A percentile compares a stretch with the other conserved stretches of the same genome.
These are phyloP conservation scores for Pelargonium citronellum DNA, from an alignment of 441 rosid species.

Conservation along the genomic window DNA sequence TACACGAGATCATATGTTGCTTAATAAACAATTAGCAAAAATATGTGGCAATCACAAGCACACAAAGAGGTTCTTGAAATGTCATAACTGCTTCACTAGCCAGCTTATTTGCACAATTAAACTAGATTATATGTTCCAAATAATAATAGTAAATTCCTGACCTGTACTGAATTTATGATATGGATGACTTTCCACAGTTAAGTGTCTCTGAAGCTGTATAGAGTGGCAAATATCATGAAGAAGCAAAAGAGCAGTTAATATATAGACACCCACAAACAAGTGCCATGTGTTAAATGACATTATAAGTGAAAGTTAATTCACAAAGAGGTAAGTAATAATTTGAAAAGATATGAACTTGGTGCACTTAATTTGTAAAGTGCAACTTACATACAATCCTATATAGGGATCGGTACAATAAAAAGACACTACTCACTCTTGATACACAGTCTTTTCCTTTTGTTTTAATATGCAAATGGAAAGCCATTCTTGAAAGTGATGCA, in stretches of 20 bases:
- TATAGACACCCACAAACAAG: too few relatives aligned
- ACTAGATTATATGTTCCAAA: neutral
- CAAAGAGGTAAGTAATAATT: neutral
- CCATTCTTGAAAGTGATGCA: neutral
- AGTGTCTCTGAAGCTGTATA: conserved; percentile 66
- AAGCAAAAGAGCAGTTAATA: too few relatives aligned
- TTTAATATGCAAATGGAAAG: neutral
- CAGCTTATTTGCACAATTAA: neutral
- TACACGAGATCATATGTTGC: neutral
- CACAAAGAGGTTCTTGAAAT: neutral
- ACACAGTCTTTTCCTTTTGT: neutral
- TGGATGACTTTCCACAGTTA: conserved; percentile 67
- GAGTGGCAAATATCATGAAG: neutral
- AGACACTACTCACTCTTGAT: neutral
- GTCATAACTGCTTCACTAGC: neutral
- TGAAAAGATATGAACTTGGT: neutral
- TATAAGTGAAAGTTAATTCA: neutral
- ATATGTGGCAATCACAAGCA: neutral
- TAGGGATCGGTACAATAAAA: neutral
- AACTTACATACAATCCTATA: too few relatives aligned
- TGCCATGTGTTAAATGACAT: too few relatives aligned
- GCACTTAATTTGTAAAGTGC: neutral
- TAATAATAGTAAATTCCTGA: conserved; percentile 19
- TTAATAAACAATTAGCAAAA: neutral
- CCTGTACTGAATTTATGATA: conserved; percentile 91